Base-by-base conservation (phyloP, 2,329 filamentous ascomycete genomes). In the Colletotrichum ledebouriae region DNA sequence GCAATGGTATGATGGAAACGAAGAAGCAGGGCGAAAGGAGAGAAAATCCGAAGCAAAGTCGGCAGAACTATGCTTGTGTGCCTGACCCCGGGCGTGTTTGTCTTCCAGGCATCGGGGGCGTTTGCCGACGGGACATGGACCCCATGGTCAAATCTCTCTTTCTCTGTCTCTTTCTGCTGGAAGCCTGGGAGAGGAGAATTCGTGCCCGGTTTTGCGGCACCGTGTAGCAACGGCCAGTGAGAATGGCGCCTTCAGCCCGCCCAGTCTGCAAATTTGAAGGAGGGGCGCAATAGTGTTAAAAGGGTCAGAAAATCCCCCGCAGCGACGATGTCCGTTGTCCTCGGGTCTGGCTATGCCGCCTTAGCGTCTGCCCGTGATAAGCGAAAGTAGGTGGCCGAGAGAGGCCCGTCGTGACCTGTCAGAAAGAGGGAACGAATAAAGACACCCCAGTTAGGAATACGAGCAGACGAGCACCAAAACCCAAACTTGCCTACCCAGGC, bases 391-490 rank as follows among this genome's bases (percentile, higher is more conserved):
- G 37, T 39, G 3, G 34, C 25, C 3, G 25, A 25, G 25, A 29
- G 29, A 29, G 29, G 29, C 29, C 13, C 37, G 37, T 39, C 11
- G 11, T 39, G 37, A 29, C 29, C 29, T 29, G 6, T 29, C 29
- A 29, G 7, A 4, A 29, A 29, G 29, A 2, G 29, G 29, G 29
- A 29, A 29, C 29, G 29, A 9, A 29, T 3, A 39, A 15, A 13
- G 34, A 9, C 37, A 39, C 15, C 25, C 57, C 42, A 59, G 44
- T 59, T 59, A 47, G 57, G 57, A 59, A 59, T 59, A 59, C 57
- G 57, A 59, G 44, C 57, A 59, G 44, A 25, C 42, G 57, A 59
- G 11, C n/a, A 22, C 4, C 25, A 22, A 17, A 50, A 50, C 2
- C 29, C 29, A 29, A 29, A 29, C 29, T 9, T 29, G 29, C 29